Evolutionary conservation across 257 asterid genomes (phyloP), one percentile per base, ranked within the genome.

Genomic region (Perilla frutescens): DNA sequence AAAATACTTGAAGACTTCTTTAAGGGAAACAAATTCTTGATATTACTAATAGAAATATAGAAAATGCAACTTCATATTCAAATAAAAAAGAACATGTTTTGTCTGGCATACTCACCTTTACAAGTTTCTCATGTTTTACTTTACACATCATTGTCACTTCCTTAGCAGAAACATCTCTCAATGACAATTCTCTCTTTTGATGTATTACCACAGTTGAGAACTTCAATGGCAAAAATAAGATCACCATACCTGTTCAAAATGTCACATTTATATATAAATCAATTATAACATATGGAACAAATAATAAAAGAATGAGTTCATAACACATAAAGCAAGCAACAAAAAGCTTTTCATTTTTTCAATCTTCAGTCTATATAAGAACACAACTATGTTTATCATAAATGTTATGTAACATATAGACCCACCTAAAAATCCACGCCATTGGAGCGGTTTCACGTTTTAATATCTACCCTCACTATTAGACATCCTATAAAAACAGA

Each of bases 101-200:
- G 7, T 26, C 75, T 15, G 47, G 10, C 39, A 61, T 15, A 61
- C 69, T 65, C 84, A 93, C 98, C 96, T 89, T 88, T 75, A 93
- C 98, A 75, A 93, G 98, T 74, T 93, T 93, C 47, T 89, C 91
- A 70, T 93, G 98, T 84, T 89, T 87, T 51, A 93, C 98, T 86
- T 79, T 91, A 41, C 91, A 91, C 98, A 93, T 91, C 98, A 93
- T 93, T 40, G 85, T 59, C 62, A 93, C 96, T 84, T 93, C 98
- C 80, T 96, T 88, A 68, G 83, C 84, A 84, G 69, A 91, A 93
- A 32, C 96, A 94, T 68, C 88, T 81, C 85, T 91, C 93, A 36
- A 88, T 96, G 76, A 89, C 83, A 70, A 82, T 78, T 79, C 88
- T 88, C 80, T 91, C 96, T 64, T 84, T 87, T 1, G 92, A 78